Conservation (phyloP, 768 basidiomycete genomes). For the Suillus cothurnatus region DNA sequence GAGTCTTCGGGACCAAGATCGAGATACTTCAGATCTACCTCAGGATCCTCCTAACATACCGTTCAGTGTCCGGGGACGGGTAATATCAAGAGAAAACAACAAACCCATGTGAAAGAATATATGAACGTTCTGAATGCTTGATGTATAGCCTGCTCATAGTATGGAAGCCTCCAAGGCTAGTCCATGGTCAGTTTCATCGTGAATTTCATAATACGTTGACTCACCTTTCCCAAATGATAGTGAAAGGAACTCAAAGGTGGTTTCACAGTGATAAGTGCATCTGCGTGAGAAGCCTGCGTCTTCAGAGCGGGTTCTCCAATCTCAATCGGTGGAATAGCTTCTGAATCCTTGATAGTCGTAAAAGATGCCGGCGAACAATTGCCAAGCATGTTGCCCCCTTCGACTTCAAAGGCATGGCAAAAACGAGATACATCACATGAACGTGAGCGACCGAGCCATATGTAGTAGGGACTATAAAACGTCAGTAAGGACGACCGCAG, state of each 20-base stretch:
- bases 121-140: conserved; percentile 65
- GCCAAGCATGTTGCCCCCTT: conserved; percentile 60
- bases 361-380: conserved; percentile 46
- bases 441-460: conserved; percentile 74
- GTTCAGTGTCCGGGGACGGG: conserved; percentile 8
- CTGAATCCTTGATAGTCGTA: conserved; percentile 36
- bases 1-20: conserved; percentile 61
- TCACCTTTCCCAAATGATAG: conserved; percentile 55
- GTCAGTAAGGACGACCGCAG: neutral
- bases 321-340: conserved; percentile 42
- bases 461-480: conserved; percentile 59
- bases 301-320: conserved; percentile 42
- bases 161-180: conserved; percentile 68
- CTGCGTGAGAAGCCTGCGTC: conserved; percentile 18
- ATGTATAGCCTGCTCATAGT: conserved; percentile 69
- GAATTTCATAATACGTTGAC: conserved; percentile 3
- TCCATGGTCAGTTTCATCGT: conserved; percentile 8
- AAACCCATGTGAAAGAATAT: conserved; percentile 64
- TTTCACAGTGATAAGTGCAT: conserved; percentile 48
- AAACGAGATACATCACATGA: conserved; percentile 57
- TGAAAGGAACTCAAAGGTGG: conserved; percentile 64
- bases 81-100: conserved; percentile 13
- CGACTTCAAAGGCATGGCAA: conserved; percentile 62
- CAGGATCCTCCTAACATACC: conserved; percentile 63
- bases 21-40: conserved; percentile 68